A percentile compares a stretch with the other conserved stretches of the same genome.
Evolutionary conservation across 352 stramenopile genomes (phyloP).

Genomic region (Phytophthora syringae): DNA sequence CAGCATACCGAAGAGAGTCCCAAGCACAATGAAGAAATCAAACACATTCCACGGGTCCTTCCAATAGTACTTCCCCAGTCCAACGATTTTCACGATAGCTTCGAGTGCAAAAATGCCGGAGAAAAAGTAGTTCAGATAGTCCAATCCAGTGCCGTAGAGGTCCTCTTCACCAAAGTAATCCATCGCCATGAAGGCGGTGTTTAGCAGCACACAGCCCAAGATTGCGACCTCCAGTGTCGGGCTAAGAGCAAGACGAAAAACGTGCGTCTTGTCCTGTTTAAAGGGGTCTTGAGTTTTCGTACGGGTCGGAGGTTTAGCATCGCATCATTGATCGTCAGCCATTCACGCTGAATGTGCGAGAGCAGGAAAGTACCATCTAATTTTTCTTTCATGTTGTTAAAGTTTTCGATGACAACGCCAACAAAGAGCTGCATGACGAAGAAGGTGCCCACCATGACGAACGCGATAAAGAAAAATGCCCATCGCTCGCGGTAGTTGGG

Average conservation of each 20-base stretch:
- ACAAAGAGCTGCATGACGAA: slow-evolving; percentile 95
- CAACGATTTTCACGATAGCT: slow-evolving; percentile 83
- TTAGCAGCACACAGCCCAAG: slow-evolving; percentile 88
- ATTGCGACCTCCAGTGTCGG: slow-evolving; percentile 81
- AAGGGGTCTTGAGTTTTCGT: slow-evolving; percentile 50
- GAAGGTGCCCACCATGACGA: slow-evolving; percentile 91
- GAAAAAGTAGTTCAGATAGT: slow-evolving; percentile 84
- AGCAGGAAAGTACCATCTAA: slow-evolving; percentile 73
- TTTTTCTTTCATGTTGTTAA: slow-evolving; percentile 83
- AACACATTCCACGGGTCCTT: slow-evolving; percentile 86
- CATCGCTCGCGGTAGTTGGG: slow-evolving; percentile 73
- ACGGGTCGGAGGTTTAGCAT: slow-evolving; percentile 58
- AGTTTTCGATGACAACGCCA: slow-evolving; percentile 95
- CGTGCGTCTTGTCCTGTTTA: slow-evolving; percentile 42
- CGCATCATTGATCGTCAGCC: slow-evolving; percentile 66
- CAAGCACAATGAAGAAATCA: slow-evolving; percentile 72
- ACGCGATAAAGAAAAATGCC: slow-evolving; percentile 90
- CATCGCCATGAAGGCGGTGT: slow-evolving; percentile 86
- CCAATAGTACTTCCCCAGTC: slow-evolving; percentile 83
- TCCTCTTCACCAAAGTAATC: slow-evolving; percentile 87
- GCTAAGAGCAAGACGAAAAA: slow-evolving; percentile 51
- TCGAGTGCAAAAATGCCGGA: slow-evolving; percentile 86
- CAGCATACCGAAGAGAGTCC: slow-evolving; percentile 57
- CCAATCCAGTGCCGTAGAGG: slow-evolving; percentile 62
- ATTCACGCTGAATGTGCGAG: slow-evolving; percentile 75